Percentiles rank a stretch among this genome's conserved stretches.
Conservation (phyloP, 352 stramenopile species). For the Aphanomyces cochlioides region DNA sequence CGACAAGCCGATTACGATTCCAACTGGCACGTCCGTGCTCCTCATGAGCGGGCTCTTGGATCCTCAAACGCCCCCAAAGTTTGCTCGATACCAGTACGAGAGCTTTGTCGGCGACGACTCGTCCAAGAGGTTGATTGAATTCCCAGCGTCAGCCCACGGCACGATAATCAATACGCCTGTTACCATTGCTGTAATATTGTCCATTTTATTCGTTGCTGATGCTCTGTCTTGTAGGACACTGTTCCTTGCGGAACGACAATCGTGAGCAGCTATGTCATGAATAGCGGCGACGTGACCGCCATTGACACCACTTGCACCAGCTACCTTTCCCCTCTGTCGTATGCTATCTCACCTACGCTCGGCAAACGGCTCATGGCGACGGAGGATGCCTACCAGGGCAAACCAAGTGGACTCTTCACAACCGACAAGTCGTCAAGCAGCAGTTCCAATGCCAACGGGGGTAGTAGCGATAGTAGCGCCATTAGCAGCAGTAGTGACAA, state of each 20-base stretch:
- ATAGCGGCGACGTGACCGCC: conserved; percentile 31
- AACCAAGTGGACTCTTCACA: background rate
- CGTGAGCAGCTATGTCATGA: conserved; percentile 43
- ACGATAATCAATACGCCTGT: conserved; percentile 40
- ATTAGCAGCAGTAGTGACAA: background rate
- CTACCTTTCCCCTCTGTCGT: conserved; percentile 37
- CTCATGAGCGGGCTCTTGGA: conserved; percentile 52
- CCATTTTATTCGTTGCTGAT: background rate
- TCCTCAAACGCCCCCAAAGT: conserved; percentile 50
- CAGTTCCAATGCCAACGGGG: background rate
- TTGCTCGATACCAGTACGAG: conserved; percentile 39
- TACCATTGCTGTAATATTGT: background rate
- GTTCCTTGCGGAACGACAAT: conserved; percentile 45
- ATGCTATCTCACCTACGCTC: conserved; percentile 31
- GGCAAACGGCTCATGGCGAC: conserved; percentile 38
- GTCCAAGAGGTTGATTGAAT: conserved; percentile 48
- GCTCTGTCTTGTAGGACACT: conserved; percentile 13
- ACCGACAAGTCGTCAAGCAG: background rate
- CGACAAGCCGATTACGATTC: conserved; percentile 43
- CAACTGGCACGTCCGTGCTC: conserved; percentile 41
- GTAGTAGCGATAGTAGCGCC: background rate
- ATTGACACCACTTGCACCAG: conserved; percentile 50
- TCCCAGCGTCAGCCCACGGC: conserved; percentile 42
- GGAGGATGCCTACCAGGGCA: conserved; percentile 41
- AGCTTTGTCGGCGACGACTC: conserved; percentile 33